Base-by-base conservation (phyloP, 495 filamentous ascomycete genomes). In the Aspergillus haitiensis region DNA sequence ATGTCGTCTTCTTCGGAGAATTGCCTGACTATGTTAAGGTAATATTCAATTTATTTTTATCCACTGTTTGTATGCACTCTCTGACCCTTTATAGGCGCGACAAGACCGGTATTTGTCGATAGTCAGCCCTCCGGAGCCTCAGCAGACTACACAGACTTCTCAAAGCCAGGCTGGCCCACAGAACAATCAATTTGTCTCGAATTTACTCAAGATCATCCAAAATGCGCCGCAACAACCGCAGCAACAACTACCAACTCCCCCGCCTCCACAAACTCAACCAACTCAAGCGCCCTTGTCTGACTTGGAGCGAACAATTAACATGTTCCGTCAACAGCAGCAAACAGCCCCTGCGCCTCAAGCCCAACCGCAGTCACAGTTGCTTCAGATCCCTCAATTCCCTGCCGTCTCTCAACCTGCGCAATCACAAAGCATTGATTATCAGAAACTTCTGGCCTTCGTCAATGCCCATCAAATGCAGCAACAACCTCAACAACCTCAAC, bases 21-120 rank as follows among this genome's bases (percentile, higher is more conserved):
- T 64, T 82, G 33, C 70, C 74, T 2, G 78, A 82, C 15, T 42
- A 71, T 47, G 65, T 78, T 50, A 81, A 80, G 72, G 81, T 83
- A 70, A 61, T 65, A 53, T 33, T 13, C 10, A 36, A 10, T 35
- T 31, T 0, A 16, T 21, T 21, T 8, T 12, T 61, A 13, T 47
- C 16, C 32, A 31, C 4, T 56, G 5, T 55, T 8, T 34, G 8
- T 51, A 31, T 37, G 27, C 12, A 56, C 39, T 32, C 56, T 50
- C 33, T 67, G 31, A 68, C 50, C 35, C 8, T 27, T 44, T 59
- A 50, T 56, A 82, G 78, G 66, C 63, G 53, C 78, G 80, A 15
- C 75, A 81, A 59, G 70, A 77, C 49, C 72, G 73, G 12, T 82
- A 80, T 55, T 78, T 69, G 59, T 56, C 74, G 9, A 64, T 66